These are phyloP conservation scores for Stenogyne calaminthoides DNA, from an alignment of 305 asterid genomes.

Conservation along the genomic window DNA sequence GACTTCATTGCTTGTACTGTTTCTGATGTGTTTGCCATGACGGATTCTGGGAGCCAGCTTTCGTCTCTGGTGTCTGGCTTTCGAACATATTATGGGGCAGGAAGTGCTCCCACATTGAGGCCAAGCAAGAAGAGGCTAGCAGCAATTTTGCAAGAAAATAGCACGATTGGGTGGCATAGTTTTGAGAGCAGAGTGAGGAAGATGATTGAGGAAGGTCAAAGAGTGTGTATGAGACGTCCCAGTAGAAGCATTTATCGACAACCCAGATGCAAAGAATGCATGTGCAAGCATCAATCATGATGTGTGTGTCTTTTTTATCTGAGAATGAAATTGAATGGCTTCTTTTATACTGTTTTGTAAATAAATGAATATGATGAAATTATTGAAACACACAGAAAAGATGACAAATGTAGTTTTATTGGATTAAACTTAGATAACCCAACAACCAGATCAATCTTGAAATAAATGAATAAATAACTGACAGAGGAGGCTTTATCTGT, in stretches of 20 bases:
- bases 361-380: not conserved
- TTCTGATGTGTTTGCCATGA: constrained; percentile 87
- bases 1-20: constrained; percentile 88
- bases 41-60: constrained; percentile 94
- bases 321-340: not conserved
- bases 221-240: constrained; percentile 44
- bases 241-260: constrained; percentile 77
- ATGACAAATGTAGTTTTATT: constrained; percentile 10
- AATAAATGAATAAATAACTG: constrained; percentile 54
- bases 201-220: constrained; percentile 90
- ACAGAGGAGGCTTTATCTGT: constrained; percentile 51
- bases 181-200: constrained; percentile 64
- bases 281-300: constrained; percentile 53
- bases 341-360: not conserved
- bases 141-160: constrained; percentile 59
- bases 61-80: constrained; percentile 89
- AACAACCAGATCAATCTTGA: constrained; percentile 25
- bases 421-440: constrained; percentile 61
- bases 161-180: constrained; percentile 59
- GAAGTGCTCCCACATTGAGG: constrained; percentile 74
- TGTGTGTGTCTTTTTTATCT: not conserved
- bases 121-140: constrained; percentile 93
- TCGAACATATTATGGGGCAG: constrained; percentile 81
- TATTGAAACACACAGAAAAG: not conserved
- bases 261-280: constrained; percentile 69